Evolutionary conservation across 2,329 filamentous ascomycete species (phyloP).

Genomic region (Fusarium sublunatum): DNA sequence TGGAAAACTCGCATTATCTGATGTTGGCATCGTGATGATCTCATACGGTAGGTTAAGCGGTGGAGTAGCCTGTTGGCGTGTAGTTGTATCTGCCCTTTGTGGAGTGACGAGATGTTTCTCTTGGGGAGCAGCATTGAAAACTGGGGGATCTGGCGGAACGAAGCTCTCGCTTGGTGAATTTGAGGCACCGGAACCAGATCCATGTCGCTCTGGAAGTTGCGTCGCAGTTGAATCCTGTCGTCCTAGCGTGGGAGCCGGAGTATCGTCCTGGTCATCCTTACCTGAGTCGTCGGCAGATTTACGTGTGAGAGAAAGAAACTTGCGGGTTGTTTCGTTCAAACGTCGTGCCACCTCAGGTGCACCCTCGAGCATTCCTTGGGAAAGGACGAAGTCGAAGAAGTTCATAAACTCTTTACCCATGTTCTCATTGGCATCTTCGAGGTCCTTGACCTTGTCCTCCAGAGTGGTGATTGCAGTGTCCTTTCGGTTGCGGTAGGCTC

Average conservation of each 20-base stretch:
- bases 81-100: conserved; percentile 13
- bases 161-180: conserved; percentile 15
- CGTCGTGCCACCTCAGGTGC: conserved; percentile 68
- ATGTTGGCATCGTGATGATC: conserved; percentile 62
- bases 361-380: conserved; percentile 66
- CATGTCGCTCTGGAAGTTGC: conserved; percentile 8
- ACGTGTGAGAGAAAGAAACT: conserved; percentile 67
- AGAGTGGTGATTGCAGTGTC: conserved; percentile 82
- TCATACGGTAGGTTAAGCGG: conserved; percentile 54
- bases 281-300: conserved; percentile 53
- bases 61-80: conserved; percentile 36
- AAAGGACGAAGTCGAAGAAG: conserved; percentile 71
- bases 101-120: conserved; percentile 22
- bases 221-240: background rate
- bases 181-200: conserved; percentile 15
- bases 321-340: conserved; percentile 67
- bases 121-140: background rate
- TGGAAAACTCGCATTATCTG: conserved; percentile 66
- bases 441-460: conserved; percentile 74
- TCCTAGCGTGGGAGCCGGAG: background rate
- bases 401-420: conserved; percentile 78
- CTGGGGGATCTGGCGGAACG: background rate
- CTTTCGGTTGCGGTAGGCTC: conserved; percentile 86
- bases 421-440: conserved; percentile 76
- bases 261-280: conserved; percentile 15